Percentiles rank a stretch among this genome's conserved stretches.
These are phyloP conservation scores for Haplosporangium sp. DNA, from an alignment of 371 early-diverging fungal species.

Conservation along the genomic window DNA sequence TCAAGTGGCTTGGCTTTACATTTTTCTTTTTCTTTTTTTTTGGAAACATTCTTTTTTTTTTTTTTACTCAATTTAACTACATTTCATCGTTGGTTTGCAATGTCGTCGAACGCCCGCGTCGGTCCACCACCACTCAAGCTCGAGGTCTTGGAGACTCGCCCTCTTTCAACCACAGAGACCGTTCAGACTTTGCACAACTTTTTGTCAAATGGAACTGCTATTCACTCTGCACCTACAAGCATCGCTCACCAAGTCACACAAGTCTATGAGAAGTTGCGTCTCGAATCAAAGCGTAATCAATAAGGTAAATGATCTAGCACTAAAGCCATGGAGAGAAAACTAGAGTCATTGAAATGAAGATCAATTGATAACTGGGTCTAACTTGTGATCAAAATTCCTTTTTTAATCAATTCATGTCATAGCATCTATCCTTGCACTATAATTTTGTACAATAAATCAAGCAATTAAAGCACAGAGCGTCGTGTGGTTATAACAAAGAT, in stretches of 20 bases:
- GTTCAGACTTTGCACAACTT: constrained; percentile 39
- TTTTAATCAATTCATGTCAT: too few species aligned
- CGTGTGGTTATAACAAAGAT: too few species aligned
- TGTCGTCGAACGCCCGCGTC: constrained; percentile 15
- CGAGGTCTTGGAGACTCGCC: constrained; percentile 33
- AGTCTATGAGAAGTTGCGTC: constrained; percentile 46
- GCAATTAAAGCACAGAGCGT: too few species aligned
- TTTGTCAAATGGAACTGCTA: constrained; percentile 48
- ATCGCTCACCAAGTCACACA: constrained; percentile 54
- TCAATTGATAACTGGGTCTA: too few species aligned
- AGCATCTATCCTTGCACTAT: too few species aligned
- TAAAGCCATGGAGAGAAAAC: too few species aligned
- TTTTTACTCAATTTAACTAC: constrained; percentile 2
- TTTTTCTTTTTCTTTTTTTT: constrained; percentile 10
- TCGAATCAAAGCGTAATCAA: constrained; percentile 49
- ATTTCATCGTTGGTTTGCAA: not conserved
- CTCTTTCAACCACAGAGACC: constrained; percentile 30
- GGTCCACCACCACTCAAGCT: constrained; percentile 53
- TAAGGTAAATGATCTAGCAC: not conserved
- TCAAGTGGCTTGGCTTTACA: constrained; percentile 7
- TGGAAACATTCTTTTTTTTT: not conserved
- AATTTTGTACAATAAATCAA: too few species aligned
- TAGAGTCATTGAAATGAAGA: too few species aligned
- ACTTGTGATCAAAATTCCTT: too few species aligned
- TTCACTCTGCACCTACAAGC: constrained; percentile 50